Evolutionary conservation across 2,329 filamentous ascomycete genomes (phyloP).

Genomic region (Plectosphaerella cucumerina): DNA sequence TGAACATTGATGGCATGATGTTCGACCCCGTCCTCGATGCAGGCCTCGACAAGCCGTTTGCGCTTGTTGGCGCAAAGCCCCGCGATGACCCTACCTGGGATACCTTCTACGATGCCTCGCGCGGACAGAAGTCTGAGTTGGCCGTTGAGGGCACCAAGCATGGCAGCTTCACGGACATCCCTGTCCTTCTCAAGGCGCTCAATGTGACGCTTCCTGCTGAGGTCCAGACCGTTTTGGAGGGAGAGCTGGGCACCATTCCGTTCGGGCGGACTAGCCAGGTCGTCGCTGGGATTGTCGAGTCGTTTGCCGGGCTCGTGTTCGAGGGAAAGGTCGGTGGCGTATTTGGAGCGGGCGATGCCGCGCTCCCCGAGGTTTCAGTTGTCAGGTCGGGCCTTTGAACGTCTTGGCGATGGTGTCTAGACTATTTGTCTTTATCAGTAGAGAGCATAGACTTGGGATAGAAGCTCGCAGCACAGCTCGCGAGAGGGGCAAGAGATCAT

Average conservation of each 20-base stretch:
- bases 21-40: constrained; percentile 21
- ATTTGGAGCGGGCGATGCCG: constrained; percentile 1
- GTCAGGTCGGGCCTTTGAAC: background rate
- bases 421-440: too few relatives aligned
- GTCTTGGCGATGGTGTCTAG: too few relatives aligned
- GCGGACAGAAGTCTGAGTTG: constrained; percentile 18
- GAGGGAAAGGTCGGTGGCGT: background rate
- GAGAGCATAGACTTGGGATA: too few relatives aligned
- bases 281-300: constrained; percentile 1
- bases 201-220: constrained; percentile 14
- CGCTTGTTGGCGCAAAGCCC: constrained; percentile 25
- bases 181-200: constrained; percentile 19
- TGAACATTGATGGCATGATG: constrained; percentile 36
- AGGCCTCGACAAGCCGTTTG: constrained; percentile 23
- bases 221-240: constrained; percentile 1
- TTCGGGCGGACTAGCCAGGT: constrained; percentile 1
- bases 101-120: constrained; percentile 20
- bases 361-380: constrained; percentile 1
- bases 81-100: constrained; percentile 24
- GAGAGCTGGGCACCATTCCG: constrained; percentile 11
- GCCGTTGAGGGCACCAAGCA: constrained; percentile 20
- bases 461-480: too few relatives aligned
- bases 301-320: constrained; percentile 3
- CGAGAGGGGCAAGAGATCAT: too few relatives aligned
- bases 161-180: constrained; percentile 25